These are phyloP conservation scores for Neurospora pannonica DNA, from an alignment of 495 filamentous ascomycete species.

Conservation along the genomic window DNA sequence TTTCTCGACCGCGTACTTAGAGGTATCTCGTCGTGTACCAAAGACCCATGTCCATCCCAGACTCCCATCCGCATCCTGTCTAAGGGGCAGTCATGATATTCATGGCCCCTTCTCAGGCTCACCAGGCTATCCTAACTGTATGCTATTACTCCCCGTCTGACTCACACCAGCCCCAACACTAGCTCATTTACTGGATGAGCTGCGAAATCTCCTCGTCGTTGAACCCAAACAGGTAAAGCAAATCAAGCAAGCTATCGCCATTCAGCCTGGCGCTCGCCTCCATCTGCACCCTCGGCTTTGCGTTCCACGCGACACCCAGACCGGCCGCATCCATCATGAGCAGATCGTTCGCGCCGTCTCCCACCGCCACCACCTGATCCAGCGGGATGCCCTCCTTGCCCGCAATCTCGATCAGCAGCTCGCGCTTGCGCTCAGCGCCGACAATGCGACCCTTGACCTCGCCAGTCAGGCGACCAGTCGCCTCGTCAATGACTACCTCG, in stretches of 20 bases:
- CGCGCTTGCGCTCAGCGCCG: constrained; percentile 68
- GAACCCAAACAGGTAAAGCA: constrained; percentile 78
- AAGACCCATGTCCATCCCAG: not conserved
- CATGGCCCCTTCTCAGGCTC: too few species aligned
- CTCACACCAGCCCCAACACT: not conserved
- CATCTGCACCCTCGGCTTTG: constrained; percentile 84
- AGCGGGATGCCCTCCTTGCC: constrained; percentile 58
- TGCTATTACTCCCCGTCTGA: not conserved
- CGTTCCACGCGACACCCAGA: constrained; percentile 85
- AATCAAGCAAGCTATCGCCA: constrained; percentile 63
- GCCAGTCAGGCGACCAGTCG: constrained; percentile 64
- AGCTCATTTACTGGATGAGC: constrained; percentile 23
- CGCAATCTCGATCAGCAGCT: constrained; percentile 69
- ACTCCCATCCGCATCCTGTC: not conserved
- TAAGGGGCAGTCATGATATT: not conserved
- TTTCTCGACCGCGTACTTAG: not conserved
- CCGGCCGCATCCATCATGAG: constrained; percentile 86
- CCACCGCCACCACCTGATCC: constrained; percentile 74
- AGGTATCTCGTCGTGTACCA: not conserved
- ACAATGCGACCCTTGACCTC: constrained; percentile 71
- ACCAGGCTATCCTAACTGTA: not conserved
- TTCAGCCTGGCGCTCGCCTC: constrained; percentile 78
- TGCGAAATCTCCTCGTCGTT: constrained; percentile 53
- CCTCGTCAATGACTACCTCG: constrained; percentile 57
- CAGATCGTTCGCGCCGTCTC: constrained; percentile 92